Conservation (phyloP, 257 asterid species). For the Solanum virginianum region DNA sequence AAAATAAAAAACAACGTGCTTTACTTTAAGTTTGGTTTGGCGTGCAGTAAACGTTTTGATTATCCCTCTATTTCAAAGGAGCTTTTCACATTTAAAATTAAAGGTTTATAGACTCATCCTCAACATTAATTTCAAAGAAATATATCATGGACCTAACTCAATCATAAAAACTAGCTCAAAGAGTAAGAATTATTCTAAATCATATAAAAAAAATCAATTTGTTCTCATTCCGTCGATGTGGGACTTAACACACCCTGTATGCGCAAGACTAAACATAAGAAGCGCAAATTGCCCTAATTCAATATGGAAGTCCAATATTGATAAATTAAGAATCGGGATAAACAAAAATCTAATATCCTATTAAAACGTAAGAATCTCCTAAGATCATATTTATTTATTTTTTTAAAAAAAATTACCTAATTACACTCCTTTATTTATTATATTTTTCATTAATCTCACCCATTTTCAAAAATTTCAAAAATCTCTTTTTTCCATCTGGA, state of each 20-base stretch:
- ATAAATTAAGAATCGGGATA: neutral
- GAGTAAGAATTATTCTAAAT: accelerated
- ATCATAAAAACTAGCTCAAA: neutral
- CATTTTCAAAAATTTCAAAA: no score
- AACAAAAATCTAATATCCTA: neutral
- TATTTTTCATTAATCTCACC: no score
- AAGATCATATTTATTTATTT: neutral
- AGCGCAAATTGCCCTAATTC: neutral
- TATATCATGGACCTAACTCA: neutral
- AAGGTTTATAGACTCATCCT: neutral
- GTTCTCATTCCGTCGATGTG: neutral
- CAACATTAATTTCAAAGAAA: no score
- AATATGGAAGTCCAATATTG: neutral
- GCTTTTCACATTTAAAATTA: neutral
- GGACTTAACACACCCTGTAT: neutral
- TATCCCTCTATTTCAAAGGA: neutral
- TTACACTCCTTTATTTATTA: no score
- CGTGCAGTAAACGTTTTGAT: no score
- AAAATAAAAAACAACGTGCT: no score
- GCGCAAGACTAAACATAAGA: neutral
- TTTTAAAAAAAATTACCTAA: no score
- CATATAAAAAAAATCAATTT: neutral
- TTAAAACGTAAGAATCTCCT: neutral
- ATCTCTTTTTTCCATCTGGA: no score
- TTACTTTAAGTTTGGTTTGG: no score